Percentiles rank a stretch among this genome's conserved stretches.
phyloP scores from a whole-genome alignment of 495 filamentous ascomycete genomes.

The Rhypophila decipiens region DNA sequence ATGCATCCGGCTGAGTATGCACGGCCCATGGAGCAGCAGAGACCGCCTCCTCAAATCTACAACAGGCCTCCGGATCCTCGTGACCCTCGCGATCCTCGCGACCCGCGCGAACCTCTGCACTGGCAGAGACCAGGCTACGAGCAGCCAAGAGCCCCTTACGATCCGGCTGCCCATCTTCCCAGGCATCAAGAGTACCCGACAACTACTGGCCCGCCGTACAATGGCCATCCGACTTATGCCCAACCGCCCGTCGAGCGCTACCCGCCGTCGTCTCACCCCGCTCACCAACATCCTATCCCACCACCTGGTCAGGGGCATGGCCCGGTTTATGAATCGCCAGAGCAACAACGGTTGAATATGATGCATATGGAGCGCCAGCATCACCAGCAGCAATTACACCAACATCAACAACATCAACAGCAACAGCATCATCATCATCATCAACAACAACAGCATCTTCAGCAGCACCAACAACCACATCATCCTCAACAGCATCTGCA shows the following conservation, averaged over 20 bases:
- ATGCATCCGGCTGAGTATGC: slow-evolving; percentile 24
- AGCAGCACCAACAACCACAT: slow-evolving; percentile 20
- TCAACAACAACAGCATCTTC: slow-evolving; percentile 21
- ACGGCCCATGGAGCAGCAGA: slow-evolving; percentile 21
- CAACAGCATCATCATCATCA: slow-evolving; percentile 17
- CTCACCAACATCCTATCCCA: slow-evolving; percentile 33
- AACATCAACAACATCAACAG: slow-evolving; percentile 18
- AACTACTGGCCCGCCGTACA: slow-evolving; percentile 33
- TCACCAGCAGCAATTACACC: slow-evolving; percentile 24
- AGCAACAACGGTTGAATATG: slow-evolving; percentile 31
- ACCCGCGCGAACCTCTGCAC: slow-evolving; percentile 36
- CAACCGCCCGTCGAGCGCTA: slow-evolving; percentile 41
- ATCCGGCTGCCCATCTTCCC: slow-evolving; percentile 29
- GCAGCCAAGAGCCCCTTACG: slow-evolving; percentile 34
- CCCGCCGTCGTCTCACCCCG: slow-evolving; percentile 33
- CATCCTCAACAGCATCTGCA: slow-evolving; percentile 17
- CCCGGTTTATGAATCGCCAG: slow-evolving; percentile 46
- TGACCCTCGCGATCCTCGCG: too few relatives aligned
- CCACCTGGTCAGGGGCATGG: slow-evolving; percentile 29
- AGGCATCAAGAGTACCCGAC: slow-evolving; percentile 40
- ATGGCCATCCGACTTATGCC: slow-evolving; percentile 40
- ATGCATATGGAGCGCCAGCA: slow-evolving; percentile 31
- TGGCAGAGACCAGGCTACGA: slow-evolving; percentile 39
- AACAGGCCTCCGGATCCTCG: slow-evolving; percentile 36
- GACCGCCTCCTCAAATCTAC: slow-evolving; percentile 24